Conservation (phyloP, 768 basidiomycete species). For the Mycena chlorophos region DNA sequence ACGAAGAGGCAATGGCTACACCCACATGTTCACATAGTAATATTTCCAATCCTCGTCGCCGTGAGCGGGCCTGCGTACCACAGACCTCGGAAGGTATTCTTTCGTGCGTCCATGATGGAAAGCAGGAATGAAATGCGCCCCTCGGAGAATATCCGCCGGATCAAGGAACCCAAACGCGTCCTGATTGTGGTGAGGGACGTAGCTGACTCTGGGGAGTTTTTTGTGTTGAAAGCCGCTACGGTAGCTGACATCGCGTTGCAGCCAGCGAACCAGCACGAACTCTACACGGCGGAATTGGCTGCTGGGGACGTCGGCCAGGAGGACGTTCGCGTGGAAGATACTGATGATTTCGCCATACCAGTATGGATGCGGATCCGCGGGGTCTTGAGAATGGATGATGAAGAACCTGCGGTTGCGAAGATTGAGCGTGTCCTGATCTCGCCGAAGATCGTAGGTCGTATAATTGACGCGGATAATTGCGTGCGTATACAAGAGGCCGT, state of each 20-base stretch:
- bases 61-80: neutral
- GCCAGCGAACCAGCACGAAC: too few species aligned
- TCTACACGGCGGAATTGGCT: constrained; percentile 21
- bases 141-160: too few species aligned
- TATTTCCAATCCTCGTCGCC: constrained; percentile 4
- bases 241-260: constrained; percentile 23
- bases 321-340: constrained; percentile 33
- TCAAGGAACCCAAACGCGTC: constrained; percentile 39
- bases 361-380: constrained; percentile 28
- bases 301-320: constrained; percentile 16
- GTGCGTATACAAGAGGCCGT: constrained; percentile 1
- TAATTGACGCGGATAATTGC: too few species aligned
- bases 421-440: constrained; percentile 43
- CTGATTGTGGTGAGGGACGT: constrained; percentile 28
- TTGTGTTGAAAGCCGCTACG: constrained; percentile 19
- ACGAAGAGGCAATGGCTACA: too few species aligned
- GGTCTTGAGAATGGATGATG: constrained; percentile 32
- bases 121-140: constrained; percentile 4
- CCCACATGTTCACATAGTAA: constrained; percentile 8
- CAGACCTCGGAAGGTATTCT: neutral
- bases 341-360: constrained; percentile 38
- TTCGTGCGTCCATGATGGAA: neutral
- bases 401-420: constrained; percentile 36
- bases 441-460: too few species aligned
- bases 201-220: constrained; percentile 31